phyloP scores from a whole-genome alignment of 2,329 filamentous ascomycete genomes.

The Aspergillus ochraceoroseus region DNA sequence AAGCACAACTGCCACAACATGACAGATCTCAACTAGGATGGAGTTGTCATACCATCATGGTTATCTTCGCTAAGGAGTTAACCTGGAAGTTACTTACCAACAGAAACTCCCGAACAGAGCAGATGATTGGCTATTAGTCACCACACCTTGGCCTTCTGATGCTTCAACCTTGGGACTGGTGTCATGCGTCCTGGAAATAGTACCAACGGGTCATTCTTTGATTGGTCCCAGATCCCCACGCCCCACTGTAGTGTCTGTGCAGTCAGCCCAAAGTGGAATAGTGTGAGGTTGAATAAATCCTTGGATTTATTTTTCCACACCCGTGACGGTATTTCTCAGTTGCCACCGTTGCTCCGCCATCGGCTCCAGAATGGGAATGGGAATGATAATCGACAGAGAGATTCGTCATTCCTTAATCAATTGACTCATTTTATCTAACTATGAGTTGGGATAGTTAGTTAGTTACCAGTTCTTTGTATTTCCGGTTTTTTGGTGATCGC shows the following conservation, averaged over 20 bases:
- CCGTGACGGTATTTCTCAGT: too few relatives aligned
- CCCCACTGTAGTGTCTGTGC: constrained; percentile 25
- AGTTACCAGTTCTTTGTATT: constrained; percentile 9
- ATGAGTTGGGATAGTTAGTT: too few relatives aligned
- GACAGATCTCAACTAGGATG: not conserved
- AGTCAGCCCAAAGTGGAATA: constrained; percentile 25
- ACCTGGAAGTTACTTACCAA: too few relatives aligned
- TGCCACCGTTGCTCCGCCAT: too few relatives aligned
- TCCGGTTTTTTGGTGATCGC: too few relatives aligned
- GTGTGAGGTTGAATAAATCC: constrained; percentile 9
- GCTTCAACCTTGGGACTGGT: constrained; percentile 28
- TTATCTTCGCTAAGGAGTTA: not conserved
- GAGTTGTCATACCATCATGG: not conserved
- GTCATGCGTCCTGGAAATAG: constrained; percentile 35
- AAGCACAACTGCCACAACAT: too few relatives aligned
- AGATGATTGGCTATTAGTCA: constrained; percentile 15
- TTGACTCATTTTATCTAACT: too few relatives aligned
- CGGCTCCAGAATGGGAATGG: constrained; percentile 7
- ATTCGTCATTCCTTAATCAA: too few relatives aligned
- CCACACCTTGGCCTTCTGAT: constrained; percentile 26
- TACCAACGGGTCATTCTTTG: constrained; percentile 17
- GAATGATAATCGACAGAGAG: too few relatives aligned
- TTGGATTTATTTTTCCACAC: constrained; percentile 23
- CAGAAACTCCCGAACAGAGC: constrained; percentile 14
- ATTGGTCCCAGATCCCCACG: constrained; percentile 20